These are phyloP conservation scores for Ceratobasidium sp. DNA, from an alignment of 1,284 basidiomycete species.

Conservation along the genomic window DNA sequence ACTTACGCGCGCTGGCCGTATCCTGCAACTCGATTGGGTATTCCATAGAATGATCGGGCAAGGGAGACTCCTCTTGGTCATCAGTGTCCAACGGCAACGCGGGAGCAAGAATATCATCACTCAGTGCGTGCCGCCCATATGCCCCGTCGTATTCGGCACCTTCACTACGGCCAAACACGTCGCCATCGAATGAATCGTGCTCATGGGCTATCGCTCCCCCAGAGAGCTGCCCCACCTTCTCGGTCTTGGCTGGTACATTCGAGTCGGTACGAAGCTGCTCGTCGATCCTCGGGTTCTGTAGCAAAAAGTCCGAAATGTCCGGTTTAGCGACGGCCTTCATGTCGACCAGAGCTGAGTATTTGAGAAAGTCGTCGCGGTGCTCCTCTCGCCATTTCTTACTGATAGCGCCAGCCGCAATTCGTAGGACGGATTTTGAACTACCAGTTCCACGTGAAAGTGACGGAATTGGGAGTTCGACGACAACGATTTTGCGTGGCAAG, in stretches of 20 bases:
- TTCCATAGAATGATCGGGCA: no score
- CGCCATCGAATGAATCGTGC: background rate
- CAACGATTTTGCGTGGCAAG: background rate
- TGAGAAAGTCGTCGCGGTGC: background rate
- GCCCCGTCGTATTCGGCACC: background rate
- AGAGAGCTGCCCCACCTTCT: background rate
- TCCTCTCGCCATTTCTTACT: constrained; percentile 11
- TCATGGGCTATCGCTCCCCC: background rate
- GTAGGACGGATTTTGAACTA: background rate
- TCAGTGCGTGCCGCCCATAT: constrained; percentile 6
- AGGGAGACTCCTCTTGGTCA: no score
- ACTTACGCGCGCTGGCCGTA: no score
- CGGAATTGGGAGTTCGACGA: background rate
- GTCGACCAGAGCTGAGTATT: background rate
- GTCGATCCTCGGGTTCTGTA: constrained; percentile 12
- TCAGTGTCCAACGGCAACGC: background rate
- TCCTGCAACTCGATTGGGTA: no score
- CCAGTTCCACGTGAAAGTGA: background rate
- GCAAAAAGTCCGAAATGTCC: constrained; percentile 4
- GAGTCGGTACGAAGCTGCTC: background rate
- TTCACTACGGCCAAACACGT: background rate
- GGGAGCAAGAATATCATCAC: background rate
- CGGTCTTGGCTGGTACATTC: background rate
- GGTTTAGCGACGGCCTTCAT: constrained; percentile 12
- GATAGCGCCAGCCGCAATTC: constrained; percentile 4